phyloP scores from a whole-genome alignment of 768 basidiomycete genomes.

The Astraeus odoratus region DNA sequence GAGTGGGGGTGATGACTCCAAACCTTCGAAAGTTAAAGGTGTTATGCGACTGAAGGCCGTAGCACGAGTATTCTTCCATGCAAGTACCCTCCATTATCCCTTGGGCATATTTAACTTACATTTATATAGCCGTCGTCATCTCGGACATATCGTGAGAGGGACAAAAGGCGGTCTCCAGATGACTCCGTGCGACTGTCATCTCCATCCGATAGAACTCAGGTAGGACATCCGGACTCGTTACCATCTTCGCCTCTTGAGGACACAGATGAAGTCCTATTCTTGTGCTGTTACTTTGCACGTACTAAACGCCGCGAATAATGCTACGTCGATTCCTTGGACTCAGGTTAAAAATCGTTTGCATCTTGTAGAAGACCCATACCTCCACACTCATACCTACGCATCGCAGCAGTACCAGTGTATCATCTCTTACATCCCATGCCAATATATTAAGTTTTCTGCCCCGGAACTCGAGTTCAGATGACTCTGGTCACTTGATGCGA shows the following conservation, averaged over 20 bases:
- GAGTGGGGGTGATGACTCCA: background rate
- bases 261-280: slow-evolving; percentile 14
- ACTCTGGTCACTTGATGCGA: too few relatives aligned
- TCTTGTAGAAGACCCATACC: background rate
- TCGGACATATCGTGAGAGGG: background rate
- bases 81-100: background rate
- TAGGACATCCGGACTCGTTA: background rate
- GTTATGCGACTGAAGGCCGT: slow-evolving; percentile 5
- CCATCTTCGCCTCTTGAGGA: slow-evolving; percentile 7
- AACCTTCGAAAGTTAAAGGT: background rate
- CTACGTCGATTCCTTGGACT: background rate
- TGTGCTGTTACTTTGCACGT: slow-evolving; percentile 23
- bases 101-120: background rate
- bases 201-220: background rate
- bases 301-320: slow-evolving; percentile 9
- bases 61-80: slow-evolving; percentile 14
- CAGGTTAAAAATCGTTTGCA: background rate
- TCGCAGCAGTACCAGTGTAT: background rate
- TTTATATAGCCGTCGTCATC: slow-evolving; percentile 7
- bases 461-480: too few relatives aligned
- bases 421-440: background rate
- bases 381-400: background rate
- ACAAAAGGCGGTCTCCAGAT: background rate
- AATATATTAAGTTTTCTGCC: too few relatives aligned
- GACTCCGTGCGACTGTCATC: background rate